Percentiles rank a stretch among this genome's conserved stretches.
phyloP scores from a whole-genome alignment of 805 yeast genomes.

The Sungouiozyma ichnusensis region DNA sequence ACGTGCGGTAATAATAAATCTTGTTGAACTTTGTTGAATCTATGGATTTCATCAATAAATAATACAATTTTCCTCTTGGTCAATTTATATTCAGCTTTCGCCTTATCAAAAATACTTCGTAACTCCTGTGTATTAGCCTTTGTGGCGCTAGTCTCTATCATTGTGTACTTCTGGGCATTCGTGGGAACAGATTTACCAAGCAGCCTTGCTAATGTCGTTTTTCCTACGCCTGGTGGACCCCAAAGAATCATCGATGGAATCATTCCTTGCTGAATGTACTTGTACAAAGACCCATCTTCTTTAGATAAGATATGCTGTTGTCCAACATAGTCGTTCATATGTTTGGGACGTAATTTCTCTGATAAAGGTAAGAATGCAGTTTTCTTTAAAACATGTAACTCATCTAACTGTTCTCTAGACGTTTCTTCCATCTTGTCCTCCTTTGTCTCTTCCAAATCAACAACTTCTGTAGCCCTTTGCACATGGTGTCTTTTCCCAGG shows the following conservation, averaged over 20 bases:
- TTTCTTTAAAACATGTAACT: slow-evolving; percentile 19
- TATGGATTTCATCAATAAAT: slow-evolving; percentile 87
- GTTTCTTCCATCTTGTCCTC: slow-evolving; percentile 1
- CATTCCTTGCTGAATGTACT: slow-evolving; percentile 48
- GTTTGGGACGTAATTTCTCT: slow-evolving; percentile 71
- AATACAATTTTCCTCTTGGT: slow-evolving; percentile 52
- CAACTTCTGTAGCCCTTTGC: neutral
- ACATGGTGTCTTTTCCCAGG: neutral
- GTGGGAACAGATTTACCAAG: slow-evolving; percentile 23
- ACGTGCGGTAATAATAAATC: slow-evolving; percentile 76
- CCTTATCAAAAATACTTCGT: slow-evolving; percentile 43
- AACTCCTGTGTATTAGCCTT: slow-evolving; percentile 48
- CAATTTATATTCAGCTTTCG: slow-evolving; percentile 28
- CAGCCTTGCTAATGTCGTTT: slow-evolving; percentile 73
- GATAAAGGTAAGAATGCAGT: slow-evolving; percentile 43
- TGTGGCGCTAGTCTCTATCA: slow-evolving; percentile 82
- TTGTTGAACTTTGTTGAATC: slow-evolving; percentile 80
- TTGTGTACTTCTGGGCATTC: slow-evolving; percentile 27
- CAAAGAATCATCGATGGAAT: slow-evolving; percentile 81
- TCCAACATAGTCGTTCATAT: slow-evolving; percentile 66
- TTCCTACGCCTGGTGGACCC: slow-evolving; percentile 95
- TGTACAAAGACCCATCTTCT: slow-evolving; percentile 49
- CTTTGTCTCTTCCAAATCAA: slow-evolving; percentile 4
- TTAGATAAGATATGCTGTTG: slow-evolving; percentile 67
- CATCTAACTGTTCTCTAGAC: slow-evolving; percentile 7